Evolutionary conservation across 208 protist species (phyloP).

Genomic region (Acanthamoeba healyi): DNA sequence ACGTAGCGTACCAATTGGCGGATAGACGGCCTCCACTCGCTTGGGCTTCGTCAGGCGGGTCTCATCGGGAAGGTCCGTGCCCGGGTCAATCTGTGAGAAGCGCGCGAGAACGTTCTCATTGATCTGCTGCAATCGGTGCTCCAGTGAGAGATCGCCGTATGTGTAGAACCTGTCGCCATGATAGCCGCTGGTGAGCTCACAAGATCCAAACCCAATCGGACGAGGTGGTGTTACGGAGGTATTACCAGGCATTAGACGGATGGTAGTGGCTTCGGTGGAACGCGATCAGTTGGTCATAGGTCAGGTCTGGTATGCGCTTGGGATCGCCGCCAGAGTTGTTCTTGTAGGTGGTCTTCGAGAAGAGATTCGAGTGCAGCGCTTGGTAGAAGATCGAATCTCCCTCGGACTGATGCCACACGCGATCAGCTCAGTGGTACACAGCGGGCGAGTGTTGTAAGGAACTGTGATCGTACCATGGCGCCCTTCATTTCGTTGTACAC

Average conservation of each 20-base stretch:
- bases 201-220: background rate
- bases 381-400: conserved; percentile 77
- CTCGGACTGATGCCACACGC: too few species aligned
- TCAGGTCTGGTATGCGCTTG: conserved; percentile 81
- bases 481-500: conserved; percentile 90
- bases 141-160: conserved; percentile 55
- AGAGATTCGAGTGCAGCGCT: conserved; percentile 74
- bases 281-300: conserved; percentile 81
- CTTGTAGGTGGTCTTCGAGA: conserved; percentile 83
- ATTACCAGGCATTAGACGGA: conserved; percentile 82
- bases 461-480: conserved; percentile 76
- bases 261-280: conserved; percentile 87
- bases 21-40: conserved; percentile 31
- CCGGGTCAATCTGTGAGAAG: conserved; percentile 44
- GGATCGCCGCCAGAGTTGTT: conserved; percentile 87
- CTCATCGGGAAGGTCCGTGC: conserved; percentile 60
- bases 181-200: background rate
- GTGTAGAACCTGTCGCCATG: conserved; percentile 50
- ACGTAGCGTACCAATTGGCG: background rate
- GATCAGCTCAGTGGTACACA: too few species aligned
- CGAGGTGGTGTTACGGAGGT: too few species aligned
- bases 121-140: conserved; percentile 33
- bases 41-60: background rate
- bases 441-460: too few species aligned
- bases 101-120: conserved; percentile 42